These are phyloP conservation scores for Boechera retrofracta DNA, from an alignment of 345 rosid genomes.

Conservation along the genomic window DNA sequence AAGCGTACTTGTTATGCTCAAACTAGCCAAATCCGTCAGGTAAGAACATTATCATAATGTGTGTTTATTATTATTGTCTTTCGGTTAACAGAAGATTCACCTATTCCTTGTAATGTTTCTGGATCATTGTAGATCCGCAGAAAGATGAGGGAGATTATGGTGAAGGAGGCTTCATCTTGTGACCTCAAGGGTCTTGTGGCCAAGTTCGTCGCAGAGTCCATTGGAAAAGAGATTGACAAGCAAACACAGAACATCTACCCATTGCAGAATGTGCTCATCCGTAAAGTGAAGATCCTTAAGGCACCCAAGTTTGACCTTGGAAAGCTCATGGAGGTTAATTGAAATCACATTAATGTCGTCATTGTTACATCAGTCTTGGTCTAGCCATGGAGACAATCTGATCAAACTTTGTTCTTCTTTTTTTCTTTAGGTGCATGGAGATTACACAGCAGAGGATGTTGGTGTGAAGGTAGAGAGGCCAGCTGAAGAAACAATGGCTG, in stretches of 20 bases:
- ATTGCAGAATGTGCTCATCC: slow-evolving; percentile 80
- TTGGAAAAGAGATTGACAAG: slow-evolving; percentile 89
- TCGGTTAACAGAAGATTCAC: not conserved
- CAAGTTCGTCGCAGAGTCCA: slow-evolving; percentile 80
- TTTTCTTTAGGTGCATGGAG: slow-evolving; percentile 43
- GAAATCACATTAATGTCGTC: not conserved
- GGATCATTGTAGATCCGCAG: slow-evolving; percentile 65
- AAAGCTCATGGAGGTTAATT: slow-evolving; percentile 81
- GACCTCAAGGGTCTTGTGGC: slow-evolving; percentile 82
- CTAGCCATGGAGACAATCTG: not conserved
- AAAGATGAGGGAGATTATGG: slow-evolving; percentile 92
- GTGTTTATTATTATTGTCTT: not conserved
- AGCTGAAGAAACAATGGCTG: slow-evolving; percentile 36
- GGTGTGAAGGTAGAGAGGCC: slow-evolving; percentile 49
- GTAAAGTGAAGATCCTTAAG: slow-evolving; percentile 91
- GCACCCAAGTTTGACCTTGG: slow-evolving; percentile 98
- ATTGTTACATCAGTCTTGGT: not conserved
- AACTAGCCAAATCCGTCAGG: slow-evolving; percentile 87
- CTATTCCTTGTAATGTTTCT: not conserved
- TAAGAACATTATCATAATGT: not conserved
- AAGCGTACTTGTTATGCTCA: slow-evolving; percentile 97
- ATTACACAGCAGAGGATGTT: slow-evolving; percentile 43
- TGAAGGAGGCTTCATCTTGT: slow-evolving; percentile 74
- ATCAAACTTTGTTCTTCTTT: not conserved
- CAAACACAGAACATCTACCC: slow-evolving; percentile 81